Conservation (phyloP, 2,329 filamentous ascomycete genomes). For the Penicillium thymicola region DNA sequence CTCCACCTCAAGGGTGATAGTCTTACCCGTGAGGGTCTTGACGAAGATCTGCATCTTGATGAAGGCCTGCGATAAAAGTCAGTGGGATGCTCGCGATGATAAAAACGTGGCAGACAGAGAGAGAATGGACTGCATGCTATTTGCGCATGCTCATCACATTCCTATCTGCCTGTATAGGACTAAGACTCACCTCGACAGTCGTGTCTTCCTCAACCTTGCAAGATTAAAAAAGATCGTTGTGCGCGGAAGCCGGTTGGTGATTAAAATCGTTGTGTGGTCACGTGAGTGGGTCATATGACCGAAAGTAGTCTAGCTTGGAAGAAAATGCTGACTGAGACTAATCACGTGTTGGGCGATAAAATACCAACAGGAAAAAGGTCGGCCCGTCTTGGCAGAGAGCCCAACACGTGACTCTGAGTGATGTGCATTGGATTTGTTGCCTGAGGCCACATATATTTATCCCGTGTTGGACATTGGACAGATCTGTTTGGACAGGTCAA, state of each 20-base stretch:
- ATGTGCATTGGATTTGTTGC: not conserved
- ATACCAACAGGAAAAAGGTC: not conserved
- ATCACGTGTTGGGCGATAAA: not conserved
- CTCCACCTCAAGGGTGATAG: conserved; percentile 99
- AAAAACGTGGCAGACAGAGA: not conserved
- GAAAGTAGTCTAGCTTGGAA: not conserved
- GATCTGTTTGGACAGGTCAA: not conserved
- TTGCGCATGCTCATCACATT: conserved; percentile 6
- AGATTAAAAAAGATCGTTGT: conserved; percentile 26
- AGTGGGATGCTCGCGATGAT: conserved; percentile 14
- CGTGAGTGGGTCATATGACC: conserved; percentile 19
- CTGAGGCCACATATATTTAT: not conserved
- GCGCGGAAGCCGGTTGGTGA: conserved; percentile 25
- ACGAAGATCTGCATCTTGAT: conserved; percentile 55
- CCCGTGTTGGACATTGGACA: not conserved
- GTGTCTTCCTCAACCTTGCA: conserved; percentile 60
- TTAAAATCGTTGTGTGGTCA: conserved; percentile 44
- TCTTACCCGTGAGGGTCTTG: conserved; percentile 90
- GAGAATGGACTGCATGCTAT: not conserved
- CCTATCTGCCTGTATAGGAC: not conserved
- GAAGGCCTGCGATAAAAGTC: conserved; percentile 38
- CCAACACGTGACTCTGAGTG: not conserved
- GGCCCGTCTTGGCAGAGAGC: not conserved
- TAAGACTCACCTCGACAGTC: conserved; percentile 55
- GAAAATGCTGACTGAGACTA: not conserved